A percentile compares a stretch with the other conserved stretches of the same genome.
phyloP scores from a whole-genome alignment of 2,329 filamentous ascomycete genomes.

The Pseudogymnoascus sp. region DNA sequence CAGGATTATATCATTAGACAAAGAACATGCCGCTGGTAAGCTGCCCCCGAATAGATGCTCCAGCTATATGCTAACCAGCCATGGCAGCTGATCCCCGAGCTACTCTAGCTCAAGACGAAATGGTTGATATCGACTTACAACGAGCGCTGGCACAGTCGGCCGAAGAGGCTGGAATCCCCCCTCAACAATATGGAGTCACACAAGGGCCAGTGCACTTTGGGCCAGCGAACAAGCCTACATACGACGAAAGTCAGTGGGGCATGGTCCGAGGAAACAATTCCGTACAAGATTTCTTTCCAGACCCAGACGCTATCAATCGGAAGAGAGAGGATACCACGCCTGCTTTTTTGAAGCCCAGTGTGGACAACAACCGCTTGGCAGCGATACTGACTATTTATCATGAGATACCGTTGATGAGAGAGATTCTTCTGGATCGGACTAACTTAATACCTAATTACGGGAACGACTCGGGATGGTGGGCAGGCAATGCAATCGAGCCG shows the following conservation, averaged over 20 bases:
- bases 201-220: constrained; percentile 46
- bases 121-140: constrained; percentile 47
- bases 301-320: constrained; percentile 33
- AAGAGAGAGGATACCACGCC: constrained; percentile 41
- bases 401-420: constrained; percentile 51
- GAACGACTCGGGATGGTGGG: constrained; percentile 54
- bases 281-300: constrained; percentile 25
- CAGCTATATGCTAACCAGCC: constrained; percentile 23
- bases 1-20: constrained; percentile 43
- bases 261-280: constrained; percentile 41
- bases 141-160: constrained; percentile 50
- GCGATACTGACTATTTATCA: constrained; percentile 52
- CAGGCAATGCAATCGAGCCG: constrained; percentile 41
- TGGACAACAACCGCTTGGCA: constrained; percentile 35
- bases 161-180: constrained; percentile 40
- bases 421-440: constrained; percentile 43
- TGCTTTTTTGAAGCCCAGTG: constrained; percentile 45
- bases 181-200: constrained; percentile 45
- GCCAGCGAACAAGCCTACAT: constrained; percentile 49
- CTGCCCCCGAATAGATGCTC: constrained; percentile 18
- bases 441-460: constrained; percentile 42
- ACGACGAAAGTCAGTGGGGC: constrained; percentile 50
- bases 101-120: constrained; percentile 21
- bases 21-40: constrained; percentile 37
- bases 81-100: constrained; percentile 31